Evolutionary conservation across 1,284 basidiomycete species (phyloP).

Genomic region (Prillingera fragicola): DNA sequence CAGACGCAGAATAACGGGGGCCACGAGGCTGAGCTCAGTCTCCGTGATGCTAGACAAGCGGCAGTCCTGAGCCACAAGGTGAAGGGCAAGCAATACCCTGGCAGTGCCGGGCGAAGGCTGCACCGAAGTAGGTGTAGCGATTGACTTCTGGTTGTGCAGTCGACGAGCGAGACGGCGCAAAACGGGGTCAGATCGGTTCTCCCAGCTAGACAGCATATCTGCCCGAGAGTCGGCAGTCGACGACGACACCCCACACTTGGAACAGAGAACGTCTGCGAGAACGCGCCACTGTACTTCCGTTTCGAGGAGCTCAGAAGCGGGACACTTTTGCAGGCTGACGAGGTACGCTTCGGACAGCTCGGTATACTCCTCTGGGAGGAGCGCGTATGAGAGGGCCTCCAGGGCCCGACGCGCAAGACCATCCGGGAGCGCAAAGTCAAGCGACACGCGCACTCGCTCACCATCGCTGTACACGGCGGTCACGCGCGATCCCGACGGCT

Average conservation of each 20-base stretch:
- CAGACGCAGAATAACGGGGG: constrained; percentile 61
- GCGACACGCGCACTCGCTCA: constrained; percentile 49
- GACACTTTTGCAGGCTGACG: neutral
- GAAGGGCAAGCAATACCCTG: constrained; percentile 59
- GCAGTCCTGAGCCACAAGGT: constrained; percentile 63
- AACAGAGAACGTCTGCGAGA: constrained; percentile 41
- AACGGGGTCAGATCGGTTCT: constrained; percentile 45
- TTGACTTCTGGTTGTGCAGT: constrained; percentile 36
- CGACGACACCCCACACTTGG: constrained; percentile 6
- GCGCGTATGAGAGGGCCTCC: constrained; percentile 62
- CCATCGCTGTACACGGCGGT: constrained; percentile 54
- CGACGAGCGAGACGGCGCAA: constrained; percentile 47
- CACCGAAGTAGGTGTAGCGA: neutral
- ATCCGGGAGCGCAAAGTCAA: constrained; percentile 55
- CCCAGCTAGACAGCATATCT: constrained; percentile 1
- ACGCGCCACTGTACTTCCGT: constrained; percentile 8
- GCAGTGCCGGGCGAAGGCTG: constrained; percentile 3
- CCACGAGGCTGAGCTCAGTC: constrained; percentile 57
- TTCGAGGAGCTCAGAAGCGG: neutral
- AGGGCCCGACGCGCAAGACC: constrained; percentile 67
- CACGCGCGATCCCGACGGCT: constrained; percentile 51
- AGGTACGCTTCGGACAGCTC: constrained; percentile 6
- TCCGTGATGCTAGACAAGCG: constrained; percentile 48
- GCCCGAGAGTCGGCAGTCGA: neutral
- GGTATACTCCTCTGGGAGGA: constrained; percentile 44